phyloP scores from a whole-genome alignment of 805 yeast genomes.

The Ogataea polymorpha region DNA sequence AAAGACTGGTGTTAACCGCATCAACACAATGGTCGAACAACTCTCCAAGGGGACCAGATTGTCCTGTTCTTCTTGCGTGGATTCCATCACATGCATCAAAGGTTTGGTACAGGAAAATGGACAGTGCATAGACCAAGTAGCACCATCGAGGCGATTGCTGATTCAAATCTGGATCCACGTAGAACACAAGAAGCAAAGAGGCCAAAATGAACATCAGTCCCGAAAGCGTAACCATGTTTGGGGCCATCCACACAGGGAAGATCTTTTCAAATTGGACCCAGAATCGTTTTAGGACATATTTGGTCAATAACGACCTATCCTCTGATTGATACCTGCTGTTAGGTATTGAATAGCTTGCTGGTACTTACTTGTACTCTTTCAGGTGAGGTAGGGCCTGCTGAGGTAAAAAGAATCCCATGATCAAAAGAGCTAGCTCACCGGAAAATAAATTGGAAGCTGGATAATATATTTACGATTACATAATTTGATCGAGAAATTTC shows the following conservation, averaged over 20 bases:
- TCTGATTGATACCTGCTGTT: constrained; percentile 56
- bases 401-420: constrained; percentile 50
- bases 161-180: constrained; percentile 67
- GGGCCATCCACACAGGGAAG: constrained; percentile 89
- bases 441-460: neutral
- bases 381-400: constrained; percentile 40
- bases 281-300: constrained; percentile 73
- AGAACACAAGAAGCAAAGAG: constrained; percentile 63
- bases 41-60: constrained; percentile 91
- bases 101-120: constrained; percentile 87
- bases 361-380: constrained; percentile 43
- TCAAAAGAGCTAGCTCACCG: neutral
- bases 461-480: constrained; percentile 2
- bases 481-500: constrained; percentile 20
- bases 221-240: constrained; percentile 79
- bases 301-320: constrained; percentile 77
- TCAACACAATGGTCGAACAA: constrained; percentile 85
- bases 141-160: constrained; percentile 71
- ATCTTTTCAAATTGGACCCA: constrained; percentile 71
- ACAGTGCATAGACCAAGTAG: constrained; percentile 72
- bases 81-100: constrained; percentile 96
- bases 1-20: constrained; percentile 69
- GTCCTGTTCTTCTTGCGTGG: constrained; percentile 95
- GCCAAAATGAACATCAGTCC: constrained; percentile 72
- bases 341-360: neutral